Percentiles rank a stretch among this genome's conserved stretches.
Conservation (phyloP, 805 yeast genomes). For the Saccharomycopsis sp. region DNA sequence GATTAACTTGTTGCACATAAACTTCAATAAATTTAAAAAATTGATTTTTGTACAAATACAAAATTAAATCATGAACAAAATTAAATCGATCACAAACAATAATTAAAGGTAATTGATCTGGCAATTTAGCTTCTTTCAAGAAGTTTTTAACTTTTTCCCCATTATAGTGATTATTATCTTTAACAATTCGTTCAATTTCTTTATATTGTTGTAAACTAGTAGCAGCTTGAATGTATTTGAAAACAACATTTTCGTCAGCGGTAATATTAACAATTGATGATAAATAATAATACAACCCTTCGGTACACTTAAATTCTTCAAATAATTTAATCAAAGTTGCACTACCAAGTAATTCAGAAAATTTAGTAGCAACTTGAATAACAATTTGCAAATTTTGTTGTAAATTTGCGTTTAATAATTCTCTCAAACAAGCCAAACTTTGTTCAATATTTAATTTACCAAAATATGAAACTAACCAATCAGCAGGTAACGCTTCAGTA, state of each 20-base stretch:
- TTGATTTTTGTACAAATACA: slow-evolving; percentile 91
- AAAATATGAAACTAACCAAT: slow-evolving; percentile 89
- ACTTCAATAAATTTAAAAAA: slow-evolving; percentile 96
- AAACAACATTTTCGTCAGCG: slow-evolving; percentile 90
- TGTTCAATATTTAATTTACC: slow-evolving; percentile 95
- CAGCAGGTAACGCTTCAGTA: slow-evolving; percentile 76
- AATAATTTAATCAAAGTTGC: slow-evolving; percentile 77
- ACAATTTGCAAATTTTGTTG: slow-evolving; percentile 88
- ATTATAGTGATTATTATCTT: slow-evolving; percentile 89
- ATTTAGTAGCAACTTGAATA: slow-evolving; percentile 94
- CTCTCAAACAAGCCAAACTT: slow-evolving; percentile 78
- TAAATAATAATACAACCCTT: slow-evolving; percentile 91
- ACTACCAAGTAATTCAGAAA: slow-evolving; percentile 89
- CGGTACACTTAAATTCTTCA: slow-evolving; percentile 87
- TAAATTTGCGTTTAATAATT: slow-evolving; percentile 70
- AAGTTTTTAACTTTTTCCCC: slow-evolving; percentile 97
- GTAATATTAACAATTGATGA: slow-evolving; percentile 90
- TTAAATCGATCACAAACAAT: slow-evolving; percentile 91
- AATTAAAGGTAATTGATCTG: slow-evolving; percentile 93
- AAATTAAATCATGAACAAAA: slow-evolving; percentile 87
- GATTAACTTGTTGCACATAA: slow-evolving; percentile 96
- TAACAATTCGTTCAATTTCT: slow-evolving; percentile 93
- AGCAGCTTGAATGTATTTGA: slow-evolving; percentile 93
- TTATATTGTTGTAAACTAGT: slow-evolving; percentile 82
- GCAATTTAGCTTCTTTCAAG: slow-evolving; percentile 86